A percentile compares a stretch with the other conserved stretches of the same genome.
These are phyloP conservation scores for Priceomyces fermenticarens DNA, from an alignment of 805 yeast genomes.

Conservation along the genomic window DNA sequence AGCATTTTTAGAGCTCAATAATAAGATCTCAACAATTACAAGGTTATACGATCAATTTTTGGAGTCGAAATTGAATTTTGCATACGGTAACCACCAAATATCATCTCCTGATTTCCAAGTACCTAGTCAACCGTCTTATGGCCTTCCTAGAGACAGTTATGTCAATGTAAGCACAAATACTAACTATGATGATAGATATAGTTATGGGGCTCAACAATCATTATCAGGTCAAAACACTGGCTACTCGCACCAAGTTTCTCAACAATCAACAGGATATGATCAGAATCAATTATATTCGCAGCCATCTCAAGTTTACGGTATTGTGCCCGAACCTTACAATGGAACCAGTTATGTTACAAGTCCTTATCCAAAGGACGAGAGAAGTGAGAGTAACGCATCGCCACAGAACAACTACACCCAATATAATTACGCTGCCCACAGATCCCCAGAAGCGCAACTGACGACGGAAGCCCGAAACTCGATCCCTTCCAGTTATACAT, in stretches of 20 bases:
- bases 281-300: not conserved
- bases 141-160: too few relatives aligned
- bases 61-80: conserved; percentile 46
- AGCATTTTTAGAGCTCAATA: conserved; percentile 64
- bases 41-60: conserved; percentile 73
- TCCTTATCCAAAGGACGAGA: too few relatives aligned
- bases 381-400: too few relatives aligned
- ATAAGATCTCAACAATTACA: conserved; percentile 72
- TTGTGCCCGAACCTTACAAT: not conserved
- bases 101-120: conserved; percentile 3
- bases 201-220: too few relatives aligned
- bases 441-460: not conserved
- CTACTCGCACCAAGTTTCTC: not conserved
- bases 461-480: too few relatives aligned
- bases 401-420: not conserved
- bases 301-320: not conserved
- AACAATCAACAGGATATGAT: not conserved
- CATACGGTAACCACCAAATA: conserved; percentile 30
- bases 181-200: too few relatives aligned
- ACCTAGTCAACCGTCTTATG: not conserved
- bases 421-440: not conserved
- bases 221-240: not conserved
- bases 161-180: too few relatives aligned
- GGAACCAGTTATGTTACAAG: too few relatives aligned
- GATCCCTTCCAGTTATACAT: not conserved